A percentile compares a stretch with the other conserved stretches of the same genome.
Conservation (phyloP, 768 basidiomycete species). For the Trametes punicea region DNA sequence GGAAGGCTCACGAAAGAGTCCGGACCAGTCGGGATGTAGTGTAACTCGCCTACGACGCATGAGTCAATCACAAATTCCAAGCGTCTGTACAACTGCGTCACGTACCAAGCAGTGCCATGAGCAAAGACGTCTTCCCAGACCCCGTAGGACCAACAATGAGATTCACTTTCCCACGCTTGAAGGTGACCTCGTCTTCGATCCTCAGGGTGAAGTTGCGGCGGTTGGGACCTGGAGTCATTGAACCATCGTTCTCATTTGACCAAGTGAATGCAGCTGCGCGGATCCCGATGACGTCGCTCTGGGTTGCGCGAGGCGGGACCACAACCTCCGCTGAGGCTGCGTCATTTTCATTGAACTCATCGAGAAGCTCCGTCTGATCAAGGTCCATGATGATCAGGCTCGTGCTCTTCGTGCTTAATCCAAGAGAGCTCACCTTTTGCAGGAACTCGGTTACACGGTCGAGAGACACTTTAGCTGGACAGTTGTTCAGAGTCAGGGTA, state of each 20-base stretch:
- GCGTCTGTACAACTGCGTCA: background rate
- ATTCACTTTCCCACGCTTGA: slow-evolving; percentile 52
- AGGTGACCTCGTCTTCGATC: slow-evolving; percentile 52
- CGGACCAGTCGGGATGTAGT: slow-evolving; percentile 48
- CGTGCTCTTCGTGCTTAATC: too few species aligned
- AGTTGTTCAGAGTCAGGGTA: background rate
- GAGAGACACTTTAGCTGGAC: slow-evolving; percentile 57
- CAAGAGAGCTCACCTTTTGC: slow-evolving; percentile 25
- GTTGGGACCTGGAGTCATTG: slow-evolving; percentile 29
- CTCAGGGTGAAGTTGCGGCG: slow-evolving; percentile 47
- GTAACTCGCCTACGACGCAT: slow-evolving; percentile 40
- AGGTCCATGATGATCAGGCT: too few species aligned
- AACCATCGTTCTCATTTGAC: slow-evolving; percentile 39
- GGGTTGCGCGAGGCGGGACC: slow-evolving; percentile 1
- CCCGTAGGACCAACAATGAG: slow-evolving; percentile 58
- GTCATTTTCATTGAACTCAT: slow-evolving; percentile 32
- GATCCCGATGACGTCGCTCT: slow-evolving; percentile 46
- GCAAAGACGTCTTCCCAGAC: slow-evolving; percentile 58
- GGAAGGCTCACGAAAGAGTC: slow-evolving; percentile 74
- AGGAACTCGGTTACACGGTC: slow-evolving; percentile 54
- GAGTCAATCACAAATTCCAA: background rate
- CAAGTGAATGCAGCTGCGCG: slow-evolving; percentile 56
- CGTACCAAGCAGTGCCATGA: slow-evolving; percentile 57
- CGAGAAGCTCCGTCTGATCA: slow-evolving; percentile 51
- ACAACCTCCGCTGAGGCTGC: slow-evolving; percentile 12